Conservation (phyloP, 805 yeast species). For the Candida khao-thaluensis region DNA sequence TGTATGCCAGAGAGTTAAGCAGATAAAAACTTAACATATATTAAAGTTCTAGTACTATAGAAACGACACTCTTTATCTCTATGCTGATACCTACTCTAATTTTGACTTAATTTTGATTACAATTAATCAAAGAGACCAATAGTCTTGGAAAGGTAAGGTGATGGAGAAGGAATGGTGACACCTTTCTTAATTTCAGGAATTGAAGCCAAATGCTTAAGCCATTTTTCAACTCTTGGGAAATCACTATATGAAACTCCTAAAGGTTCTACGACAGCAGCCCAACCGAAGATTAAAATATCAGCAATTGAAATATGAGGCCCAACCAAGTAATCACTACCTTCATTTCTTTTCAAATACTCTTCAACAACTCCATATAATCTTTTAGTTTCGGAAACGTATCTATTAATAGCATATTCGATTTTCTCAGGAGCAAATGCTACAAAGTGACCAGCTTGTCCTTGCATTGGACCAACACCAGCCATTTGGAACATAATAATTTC, state of each 20-base stretch:
- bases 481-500: conserved; percentile 58
- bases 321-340: conserved; percentile 45
- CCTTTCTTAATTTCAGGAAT: conserved; percentile 30
- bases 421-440: conserved; percentile 45
- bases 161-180: conserved; percentile 18
- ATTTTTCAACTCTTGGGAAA: too few species aligned
- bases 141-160: not conserved
- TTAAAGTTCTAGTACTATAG: too few species aligned
- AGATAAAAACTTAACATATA: too few species aligned
- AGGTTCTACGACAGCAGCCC: conserved; percentile 34
- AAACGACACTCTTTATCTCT: too few species aligned
- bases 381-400: conserved; percentile 51
- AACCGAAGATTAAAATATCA: conserved; percentile 51
- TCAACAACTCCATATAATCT: conserved; percentile 57
- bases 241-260: too few species aligned
- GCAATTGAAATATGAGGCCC: conserved; percentile 61
- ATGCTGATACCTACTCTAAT: too few species aligned
- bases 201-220: conserved; percentile 36
- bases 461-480: conserved; percentile 60
- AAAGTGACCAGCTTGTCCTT: conserved; percentile 60
- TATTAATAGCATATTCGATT: conserved; percentile 51
- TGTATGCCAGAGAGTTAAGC: too few species aligned
- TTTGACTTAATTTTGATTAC: too few species aligned
- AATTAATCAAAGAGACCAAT: not conserved
- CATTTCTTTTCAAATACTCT: conserved; percentile 45